Conservation (phyloP, 129 eudicot genomes). For the Lactuca saligna region DNA sequence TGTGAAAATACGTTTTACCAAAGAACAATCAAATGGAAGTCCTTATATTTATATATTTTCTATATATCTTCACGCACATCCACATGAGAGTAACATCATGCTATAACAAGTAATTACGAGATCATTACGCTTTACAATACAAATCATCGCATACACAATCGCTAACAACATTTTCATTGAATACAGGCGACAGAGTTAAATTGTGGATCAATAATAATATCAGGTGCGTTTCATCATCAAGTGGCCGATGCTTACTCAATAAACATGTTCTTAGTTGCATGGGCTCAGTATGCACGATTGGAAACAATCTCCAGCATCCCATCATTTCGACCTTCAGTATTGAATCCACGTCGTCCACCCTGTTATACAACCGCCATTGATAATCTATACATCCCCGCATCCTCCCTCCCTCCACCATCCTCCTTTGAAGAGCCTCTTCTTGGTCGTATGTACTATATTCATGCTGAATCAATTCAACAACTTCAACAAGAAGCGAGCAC, state of each 20-base stretch:
- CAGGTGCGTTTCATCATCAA: conserved; percentile 48
- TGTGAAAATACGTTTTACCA: too few relatives aligned
- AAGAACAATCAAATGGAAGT: too few relatives aligned
- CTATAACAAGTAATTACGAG: too few relatives aligned
- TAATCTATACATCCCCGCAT: conserved; percentile 35
- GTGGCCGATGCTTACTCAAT: conserved; percentile 26
- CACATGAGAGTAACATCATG: too few relatives aligned
- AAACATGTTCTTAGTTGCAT: conserved; percentile 40
- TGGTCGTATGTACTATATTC: conserved; percentile 37
- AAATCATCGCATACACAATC: neutral
- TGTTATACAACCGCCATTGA: conserved; percentile 31
- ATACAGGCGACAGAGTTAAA: conserved; percentile 45
- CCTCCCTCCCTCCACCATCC: conserved; percentile 34
- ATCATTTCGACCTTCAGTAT: conserved; percentile 44
- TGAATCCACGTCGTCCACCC: conserved; percentile 42
- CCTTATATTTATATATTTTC: too few relatives aligned
- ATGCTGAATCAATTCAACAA: conserved; percentile 23
- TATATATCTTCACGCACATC: too few relatives aligned
- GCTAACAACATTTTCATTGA: neutral
- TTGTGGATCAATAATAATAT: conserved; percentile 49
- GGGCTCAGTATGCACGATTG: conserved; percentile 46
- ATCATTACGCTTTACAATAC: too few relatives aligned
- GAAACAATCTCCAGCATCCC: conserved; percentile 31
- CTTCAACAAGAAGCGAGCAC: conserved; percentile 42
- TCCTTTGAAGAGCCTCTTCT: conserved; percentile 28